These are phyloP conservation scores for Puya raimondii DNA, from an alignment of 176 grass and related monocot genomes.

Conservation along the genomic window DNA sequence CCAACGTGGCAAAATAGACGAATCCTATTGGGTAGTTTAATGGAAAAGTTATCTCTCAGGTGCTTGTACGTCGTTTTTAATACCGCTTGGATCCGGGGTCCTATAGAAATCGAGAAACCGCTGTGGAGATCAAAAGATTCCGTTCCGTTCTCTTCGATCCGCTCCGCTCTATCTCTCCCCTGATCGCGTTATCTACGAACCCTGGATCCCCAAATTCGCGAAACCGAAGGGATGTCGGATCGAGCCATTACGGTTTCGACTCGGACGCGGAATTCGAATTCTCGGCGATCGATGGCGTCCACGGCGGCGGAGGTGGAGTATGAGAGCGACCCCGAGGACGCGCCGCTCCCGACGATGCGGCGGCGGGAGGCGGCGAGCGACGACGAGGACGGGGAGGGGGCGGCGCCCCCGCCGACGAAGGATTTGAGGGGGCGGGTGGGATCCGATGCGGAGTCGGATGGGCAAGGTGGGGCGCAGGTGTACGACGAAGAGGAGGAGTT, in stretches of 20 bases:
- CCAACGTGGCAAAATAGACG: too few relatives aligned
- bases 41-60: too few relatives aligned
- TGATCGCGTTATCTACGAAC: neutral
- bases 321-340: slow-evolving; percentile 91
- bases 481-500: slow-evolving; percentile 44
- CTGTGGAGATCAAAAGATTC: neutral
- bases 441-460: slow-evolving; percentile 70
- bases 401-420: slow-evolving; percentile 5
- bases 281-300: neutral
- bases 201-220: neutral
- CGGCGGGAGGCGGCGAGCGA: slow-evolving; percentile 77
- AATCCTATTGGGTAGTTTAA: too few relatives aligned
- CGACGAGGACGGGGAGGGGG: slow-evolving; percentile 53
- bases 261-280: neutral
- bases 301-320: slow-evolving; percentile 41
- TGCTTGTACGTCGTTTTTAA: too few relatives aligned
- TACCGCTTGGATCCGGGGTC: too few relatives aligned
- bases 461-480: slow-evolving; percentile 69
- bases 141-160: neutral
- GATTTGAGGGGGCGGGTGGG: slow-evolving; percentile 10
- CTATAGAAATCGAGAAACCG: neutral
- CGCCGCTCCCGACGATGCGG: slow-evolving; percentile 49
- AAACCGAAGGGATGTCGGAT: neutral
- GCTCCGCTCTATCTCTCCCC: neutral
- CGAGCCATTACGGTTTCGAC: neutral